Evolutionary conservation across 495 filamentous ascomycete genomes (phyloP), one percentile per base, ranked within the genome.

Genomic region (Penicillium maclennaniae): DNA sequence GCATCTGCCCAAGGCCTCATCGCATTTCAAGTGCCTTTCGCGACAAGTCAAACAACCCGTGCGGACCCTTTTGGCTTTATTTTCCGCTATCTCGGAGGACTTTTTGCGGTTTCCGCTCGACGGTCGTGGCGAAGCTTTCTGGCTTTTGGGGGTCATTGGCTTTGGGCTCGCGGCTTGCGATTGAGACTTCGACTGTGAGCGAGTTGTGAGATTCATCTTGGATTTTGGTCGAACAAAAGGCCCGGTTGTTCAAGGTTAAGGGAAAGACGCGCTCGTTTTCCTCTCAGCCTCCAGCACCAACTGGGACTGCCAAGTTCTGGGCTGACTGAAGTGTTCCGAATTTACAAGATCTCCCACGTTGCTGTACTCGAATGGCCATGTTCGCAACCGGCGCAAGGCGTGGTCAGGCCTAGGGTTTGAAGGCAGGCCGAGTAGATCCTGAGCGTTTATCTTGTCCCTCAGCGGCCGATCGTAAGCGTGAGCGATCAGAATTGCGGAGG

Each of bases 21-120:
- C 92, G 66, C 86, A 89, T 68, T 89, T 89, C 43, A 89, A 63
- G 70, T 89, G 86, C 36, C 87, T 75, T 62, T 89, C 85, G 48
- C 87, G 81, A 66, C 87, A 91, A 6, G 87, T 91, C 26, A 91
- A 69, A 61, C 87, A 91, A 19, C 87, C 87, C 8, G 87, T 91
- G 21, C 87, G 82, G 10, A 89, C 86, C 39, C 87, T 72, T 61
- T 79, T 84, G 17, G 85, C 81, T 62, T 87, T 89, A n/a, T 58
- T 64, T 27, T 64, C 59, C 15, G 60, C 45, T 8, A 51, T 46
- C 16, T 72, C 61, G 14, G 61, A 43, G 36, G 55, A 43, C 28
- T 62, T 67, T 20, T 66, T 66, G 37, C 62, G 62, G 26, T 48
- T 60, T 43, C 48, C 50, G 49, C 49, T 55, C 2, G 53, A 41